A percentile compares a stretch with the other conserved stretches of the same genome.
These are phyloP conservation scores for Naganishia onofrii DNA, from an alignment of 768 basidiomycete genomes.

Conservation along the genomic window DNA sequence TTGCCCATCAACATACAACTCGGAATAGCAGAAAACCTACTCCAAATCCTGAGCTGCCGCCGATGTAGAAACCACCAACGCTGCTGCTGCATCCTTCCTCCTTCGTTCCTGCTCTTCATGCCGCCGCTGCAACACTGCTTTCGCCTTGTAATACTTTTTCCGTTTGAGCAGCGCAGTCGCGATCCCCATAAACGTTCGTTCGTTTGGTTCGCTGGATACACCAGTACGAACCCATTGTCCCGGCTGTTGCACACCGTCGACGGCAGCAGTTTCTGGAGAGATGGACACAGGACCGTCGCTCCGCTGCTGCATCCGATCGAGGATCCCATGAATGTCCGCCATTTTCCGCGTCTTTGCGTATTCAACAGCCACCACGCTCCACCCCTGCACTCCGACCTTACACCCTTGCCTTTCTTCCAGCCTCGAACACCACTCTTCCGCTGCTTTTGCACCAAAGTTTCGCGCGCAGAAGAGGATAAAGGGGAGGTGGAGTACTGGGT, in stretches of 20 bases:
- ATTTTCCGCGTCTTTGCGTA: constrained; percentile 15
- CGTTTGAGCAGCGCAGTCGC: constrained; percentile 14
- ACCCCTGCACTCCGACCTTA: constrained; percentile 7
- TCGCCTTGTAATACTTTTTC: constrained; percentile 23
- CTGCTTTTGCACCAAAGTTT: constrained; percentile 1
- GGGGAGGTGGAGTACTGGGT: constrained; percentile 15
- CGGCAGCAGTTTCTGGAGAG: not conserved
- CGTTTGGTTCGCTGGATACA: not conserved
- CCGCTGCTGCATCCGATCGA: constrained; percentile 8
- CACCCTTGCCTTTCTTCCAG: constrained; percentile 3
- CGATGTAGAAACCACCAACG: not conserved
- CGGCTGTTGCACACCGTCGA: too few species aligned
- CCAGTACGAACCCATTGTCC: too few species aligned
- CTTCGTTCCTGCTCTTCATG: constrained; percentile 20
- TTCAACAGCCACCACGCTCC: constrained; percentile 23
- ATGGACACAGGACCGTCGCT: too few species aligned
- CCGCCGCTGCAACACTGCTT: constrained; percentile 16
- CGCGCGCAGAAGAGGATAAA: constrained; percentile 15
- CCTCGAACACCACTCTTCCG: not conserved
- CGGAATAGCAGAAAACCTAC: not conserved
- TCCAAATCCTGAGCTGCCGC: not conserved
- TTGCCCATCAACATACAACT: too few species aligned
- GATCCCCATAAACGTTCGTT: constrained; percentile 19
- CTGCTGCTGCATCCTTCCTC: not conserved
- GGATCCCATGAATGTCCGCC: not conserved